Evolutionary conservation across 1,284 basidiomycete genomes (phyloP), one percentile per base, ranked within the genome.

Genomic region (Fomitopsis betulina): DNA sequence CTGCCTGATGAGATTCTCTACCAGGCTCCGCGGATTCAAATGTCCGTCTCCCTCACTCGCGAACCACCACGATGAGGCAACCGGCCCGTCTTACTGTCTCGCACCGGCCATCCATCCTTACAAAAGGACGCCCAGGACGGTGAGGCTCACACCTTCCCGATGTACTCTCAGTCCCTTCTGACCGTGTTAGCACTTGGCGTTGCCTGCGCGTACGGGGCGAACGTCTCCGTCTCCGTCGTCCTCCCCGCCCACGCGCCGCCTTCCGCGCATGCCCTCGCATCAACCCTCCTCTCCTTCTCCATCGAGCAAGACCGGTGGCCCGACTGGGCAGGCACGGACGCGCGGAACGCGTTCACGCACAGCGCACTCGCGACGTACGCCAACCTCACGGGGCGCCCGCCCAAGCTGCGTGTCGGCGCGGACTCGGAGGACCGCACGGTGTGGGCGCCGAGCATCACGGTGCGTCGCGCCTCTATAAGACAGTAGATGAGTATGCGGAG

Each of bases 221-320:
- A 65, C 7, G 47, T 68, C 2, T 65, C 65, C 54, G 67, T 68
- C 30, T 62, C 66, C 19, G 37, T 35, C 35, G 35, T 10, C 5
- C 35, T 70, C 23, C 68, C 69, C 30, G 30, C 64, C 50, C 23
- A 60, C 38, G 53, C 64, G 9, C 65, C 72, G 0, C 57, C 55
- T 15, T 57, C 55, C 25, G 61, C 70, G 7, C 65, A 67, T 38
- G 56, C 57, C 0, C 66, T 72, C 7, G 58, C 58, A 8, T 40
- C 63, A 37, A 69, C 81, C 3, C 73, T 86, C 13, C 64, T 88
- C 30, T 85, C 83, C 0, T 78, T 87, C 61, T 88, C 85, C n/a
- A 80, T 89, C 56, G 86, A 87, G 67, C 82, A 86, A 66, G 85
- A 88, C 63, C 72, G 81, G 15, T 88, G 85, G 85, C 74, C 76